A percentile compares a stretch with the other conserved stretches of the same genome.
phyloP scores from a whole-genome alignment of 2,329 filamentous ascomycete genomes.

The Chaetomiaceae sp. region DNA sequence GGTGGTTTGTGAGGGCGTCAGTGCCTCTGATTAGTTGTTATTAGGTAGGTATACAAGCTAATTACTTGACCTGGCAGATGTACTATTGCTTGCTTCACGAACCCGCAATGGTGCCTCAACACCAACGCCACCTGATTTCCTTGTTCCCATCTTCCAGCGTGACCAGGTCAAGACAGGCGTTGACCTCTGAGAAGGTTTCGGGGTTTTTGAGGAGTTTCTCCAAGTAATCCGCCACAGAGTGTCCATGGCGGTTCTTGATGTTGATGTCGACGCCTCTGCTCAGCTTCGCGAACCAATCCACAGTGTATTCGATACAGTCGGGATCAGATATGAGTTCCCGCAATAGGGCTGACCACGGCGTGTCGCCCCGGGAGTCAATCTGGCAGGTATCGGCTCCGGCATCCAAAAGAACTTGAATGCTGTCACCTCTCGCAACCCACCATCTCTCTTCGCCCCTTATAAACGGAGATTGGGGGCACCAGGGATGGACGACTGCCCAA shows the following conservation, averaged over 20 bases:
- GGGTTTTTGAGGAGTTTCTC: background rate
- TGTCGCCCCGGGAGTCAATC: background rate
- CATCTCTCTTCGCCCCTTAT: no score
- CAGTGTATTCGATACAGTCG: background rate
- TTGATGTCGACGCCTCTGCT: constrained; percentile 10
- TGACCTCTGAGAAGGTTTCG: background rate
- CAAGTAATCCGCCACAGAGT: background rate
- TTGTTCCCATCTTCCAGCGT: background rate
- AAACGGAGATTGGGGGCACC: background rate
- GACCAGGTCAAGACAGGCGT: background rate
- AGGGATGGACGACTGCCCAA: background rate
- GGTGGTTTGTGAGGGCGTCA: no score
- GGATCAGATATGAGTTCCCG: background rate
- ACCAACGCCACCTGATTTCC: constrained; percentile 3
- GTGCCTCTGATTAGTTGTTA: no score
- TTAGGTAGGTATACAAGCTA: no score
- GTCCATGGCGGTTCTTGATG: background rate
- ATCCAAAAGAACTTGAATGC: background rate
- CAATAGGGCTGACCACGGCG: background rate
- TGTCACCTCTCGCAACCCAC: background rate
- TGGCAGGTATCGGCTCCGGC: constrained; percentile 4
- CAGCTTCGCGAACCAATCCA: constrained; percentile 1
- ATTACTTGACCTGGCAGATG: no score
- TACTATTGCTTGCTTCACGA: no score
- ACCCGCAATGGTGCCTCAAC: no score